Conservation (phyloP, 768 basidiomycete species). For the Lepiota venenata region DNA sequence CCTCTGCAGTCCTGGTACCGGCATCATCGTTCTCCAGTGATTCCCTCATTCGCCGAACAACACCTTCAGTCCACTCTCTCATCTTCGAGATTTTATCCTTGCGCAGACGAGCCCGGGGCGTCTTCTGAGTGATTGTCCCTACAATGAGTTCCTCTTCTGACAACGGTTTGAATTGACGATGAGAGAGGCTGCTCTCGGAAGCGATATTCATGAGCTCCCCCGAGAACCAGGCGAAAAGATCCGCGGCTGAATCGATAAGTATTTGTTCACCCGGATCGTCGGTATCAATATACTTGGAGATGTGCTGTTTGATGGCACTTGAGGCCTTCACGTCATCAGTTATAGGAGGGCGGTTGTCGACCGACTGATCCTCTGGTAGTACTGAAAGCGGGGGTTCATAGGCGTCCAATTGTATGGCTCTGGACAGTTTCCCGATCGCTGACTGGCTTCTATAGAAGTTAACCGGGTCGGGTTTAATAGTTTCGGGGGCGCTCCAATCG, state of each 20-base stretch:
- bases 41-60: slow-evolving; percentile 46
- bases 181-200: slow-evolving; percentile 40
- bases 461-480: slow-evolving; percentile 27
- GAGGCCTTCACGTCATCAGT: not conserved
- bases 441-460: slow-evolving; percentile 48
- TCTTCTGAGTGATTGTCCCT: slow-evolving; percentile 65
- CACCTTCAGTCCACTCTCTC: slow-evolving; percentile 48
- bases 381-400: slow-evolving; percentile 16
- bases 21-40: slow-evolving; percentile 46
- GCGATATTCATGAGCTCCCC: slow-evolving; percentile 46
- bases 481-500: slow-evolving; percentile 67
- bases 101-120: slow-evolving; percentile 49
- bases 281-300: not conserved
- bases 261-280: not conserved
- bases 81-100: slow-evolving; percentile 50
- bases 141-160: slow-evolving; percentile 61
- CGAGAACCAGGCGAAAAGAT: slow-evolving; percentile 36
- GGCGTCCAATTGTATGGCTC: slow-evolving; percentile 50
- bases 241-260: slow-evolving; percentile 17
- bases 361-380: not conserved
- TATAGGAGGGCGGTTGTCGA: not conserved
- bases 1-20: slow-evolving; percentile 26
- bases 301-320: not conserved
- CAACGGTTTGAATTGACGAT: slow-evolving; percentile 34
- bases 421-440: slow-evolving; percentile 60